Evolutionary conservation across 768 basidiomycete species (phyloP).

Genomic region (Serendipita vermifera): DNA sequence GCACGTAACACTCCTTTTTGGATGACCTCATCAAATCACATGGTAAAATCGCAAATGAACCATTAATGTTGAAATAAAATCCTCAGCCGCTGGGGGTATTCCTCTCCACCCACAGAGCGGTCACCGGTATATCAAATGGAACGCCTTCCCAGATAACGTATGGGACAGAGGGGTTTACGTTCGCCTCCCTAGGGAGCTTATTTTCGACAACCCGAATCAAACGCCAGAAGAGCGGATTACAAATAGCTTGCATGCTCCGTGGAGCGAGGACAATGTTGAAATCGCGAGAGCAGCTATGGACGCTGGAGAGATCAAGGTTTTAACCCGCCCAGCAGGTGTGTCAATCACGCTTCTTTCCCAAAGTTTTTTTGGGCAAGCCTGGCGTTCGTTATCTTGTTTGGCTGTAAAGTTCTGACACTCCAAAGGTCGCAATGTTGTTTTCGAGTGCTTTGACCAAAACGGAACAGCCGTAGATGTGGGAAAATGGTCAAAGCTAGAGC

Average conservation of each 20-base stretch:
- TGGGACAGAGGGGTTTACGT: neutral
- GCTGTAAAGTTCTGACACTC: neutral
- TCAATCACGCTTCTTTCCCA: neutral
- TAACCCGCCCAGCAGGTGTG: neutral
- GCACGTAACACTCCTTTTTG: neutral
- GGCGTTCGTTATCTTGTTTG: neutral
- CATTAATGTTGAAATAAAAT: neutral
- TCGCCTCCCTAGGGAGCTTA: neutral
- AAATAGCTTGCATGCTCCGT: neutral
- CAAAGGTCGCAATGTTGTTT: neutral
- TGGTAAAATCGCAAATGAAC: neutral
- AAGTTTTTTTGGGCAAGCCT: neutral
- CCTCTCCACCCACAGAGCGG: neutral
- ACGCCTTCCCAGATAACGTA: neutral
- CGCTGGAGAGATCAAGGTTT: neutral
- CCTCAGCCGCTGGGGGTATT: neutral
- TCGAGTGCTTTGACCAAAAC: neutral
- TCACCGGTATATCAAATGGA: slow-evolving; percentile 8
- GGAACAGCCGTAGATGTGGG: no score
- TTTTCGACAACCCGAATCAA: neutral
- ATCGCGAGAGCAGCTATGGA: neutral
- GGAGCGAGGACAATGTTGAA: slow-evolving; percentile 3
- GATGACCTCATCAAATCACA: neutral
- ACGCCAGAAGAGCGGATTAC: neutral
- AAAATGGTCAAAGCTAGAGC: no score